phyloP scores from a whole-genome alignment of 345 rosid species.

The Dipteronia sinensis region DNA sequence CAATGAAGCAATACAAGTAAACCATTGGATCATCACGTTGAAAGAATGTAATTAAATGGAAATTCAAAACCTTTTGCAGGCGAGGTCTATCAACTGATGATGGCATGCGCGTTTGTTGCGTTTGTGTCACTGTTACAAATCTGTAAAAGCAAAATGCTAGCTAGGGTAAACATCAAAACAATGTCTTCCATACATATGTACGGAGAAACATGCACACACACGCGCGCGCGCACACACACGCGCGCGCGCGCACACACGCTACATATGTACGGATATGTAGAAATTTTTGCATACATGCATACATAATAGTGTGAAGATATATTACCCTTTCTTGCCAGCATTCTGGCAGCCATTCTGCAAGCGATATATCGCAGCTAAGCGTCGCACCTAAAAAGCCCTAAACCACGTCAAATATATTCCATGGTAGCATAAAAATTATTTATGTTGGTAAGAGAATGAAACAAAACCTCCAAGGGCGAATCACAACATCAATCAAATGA shows the following conservation, averaged over 20 bases:
- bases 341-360: conserved; percentile 63
- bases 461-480: not conserved
- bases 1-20: not conserved
- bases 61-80: conserved; percentile 59
- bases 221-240: not conserved
- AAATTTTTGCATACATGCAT: not conserved
- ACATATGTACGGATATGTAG: not conserved
- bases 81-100: conserved; percentile 73
- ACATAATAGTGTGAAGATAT: not conserved
- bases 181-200: not conserved
- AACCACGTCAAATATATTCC: conserved; percentile 23
- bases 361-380: conserved; percentile 76
- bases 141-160: conserved; percentile 36
- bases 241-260: not conserved
- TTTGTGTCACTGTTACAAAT: conserved; percentile 68
- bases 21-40: not conserved
- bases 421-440: not conserved
- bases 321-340: conserved; percentile 85
- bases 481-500: conserved; percentile 1
- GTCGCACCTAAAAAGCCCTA: conserved; percentile 45
- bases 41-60: conserved; percentile 6
- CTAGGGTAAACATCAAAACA: conserved; percentile 16
- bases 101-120: conserved; percentile 83
- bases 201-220: not conserved
- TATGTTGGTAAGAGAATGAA: not conserved